A percentile compares a stretch with the other conserved stretches of the same genome.
Conservation (phyloP, 1,284 basidiomycete genomes). For the Irpex sp. region DNA sequence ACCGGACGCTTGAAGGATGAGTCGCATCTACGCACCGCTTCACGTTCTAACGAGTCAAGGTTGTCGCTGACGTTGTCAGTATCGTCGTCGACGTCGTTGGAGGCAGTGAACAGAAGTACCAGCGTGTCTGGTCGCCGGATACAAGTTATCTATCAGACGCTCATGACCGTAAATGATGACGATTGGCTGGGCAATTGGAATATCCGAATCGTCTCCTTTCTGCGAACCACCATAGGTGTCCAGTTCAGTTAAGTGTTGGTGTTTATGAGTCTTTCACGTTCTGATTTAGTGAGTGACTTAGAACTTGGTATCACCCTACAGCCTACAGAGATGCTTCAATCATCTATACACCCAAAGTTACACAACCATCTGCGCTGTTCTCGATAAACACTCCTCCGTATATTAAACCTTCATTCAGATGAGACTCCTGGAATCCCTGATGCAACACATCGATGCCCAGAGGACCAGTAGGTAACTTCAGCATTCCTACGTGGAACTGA, state of each 20-base stretch:
- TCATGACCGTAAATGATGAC: not conserved
- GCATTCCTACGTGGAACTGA: not conserved
- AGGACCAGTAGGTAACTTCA: not conserved
- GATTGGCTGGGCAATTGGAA: not conserved
- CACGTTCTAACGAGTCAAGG: not conserved
- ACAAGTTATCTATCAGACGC: not conserved
- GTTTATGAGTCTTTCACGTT: no score
- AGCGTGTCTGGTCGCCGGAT: not conserved
- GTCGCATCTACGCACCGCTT: not conserved
- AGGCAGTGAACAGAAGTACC: not conserved
- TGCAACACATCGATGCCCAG: not conserved
- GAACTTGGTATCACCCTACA: no score
- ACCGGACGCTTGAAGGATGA: not conserved
- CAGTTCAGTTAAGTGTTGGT: not conserved
- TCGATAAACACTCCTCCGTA: slow-evolving; percentile 1
- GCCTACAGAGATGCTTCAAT: not conserved
- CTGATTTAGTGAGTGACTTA: no score
- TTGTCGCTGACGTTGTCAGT: not conserved
- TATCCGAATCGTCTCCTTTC: not conserved
- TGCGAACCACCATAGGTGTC: not conserved
- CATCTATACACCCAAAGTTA: not conserved
- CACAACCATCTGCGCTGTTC: not conserved
- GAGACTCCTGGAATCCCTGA: not conserved
- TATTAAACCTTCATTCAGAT: not conserved
- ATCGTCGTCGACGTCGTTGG: not conserved